phyloP scores from a whole-genome alignment of 768 basidiomycete genomes.

The Scleroderma citrinum region DNA sequence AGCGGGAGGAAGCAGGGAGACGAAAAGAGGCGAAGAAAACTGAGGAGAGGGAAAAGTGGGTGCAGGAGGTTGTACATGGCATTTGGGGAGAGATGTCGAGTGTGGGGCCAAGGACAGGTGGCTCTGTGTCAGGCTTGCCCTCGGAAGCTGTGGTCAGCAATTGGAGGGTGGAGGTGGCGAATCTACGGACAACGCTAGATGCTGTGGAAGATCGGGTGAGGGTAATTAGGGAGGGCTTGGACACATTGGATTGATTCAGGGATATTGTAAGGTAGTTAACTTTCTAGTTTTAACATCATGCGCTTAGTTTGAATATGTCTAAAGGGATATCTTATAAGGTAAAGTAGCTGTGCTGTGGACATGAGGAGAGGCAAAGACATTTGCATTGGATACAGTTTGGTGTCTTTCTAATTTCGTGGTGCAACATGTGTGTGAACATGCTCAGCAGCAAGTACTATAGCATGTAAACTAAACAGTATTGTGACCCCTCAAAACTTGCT shows the following conservation, averaged over 20 bases:
- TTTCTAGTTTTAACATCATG: no score
- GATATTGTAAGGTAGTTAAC: no score
- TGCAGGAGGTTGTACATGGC: constrained; percentile 65
- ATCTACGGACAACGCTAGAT: constrained; percentile 48
- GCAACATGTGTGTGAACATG: no score
- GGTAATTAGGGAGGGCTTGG: constrained; percentile 39
- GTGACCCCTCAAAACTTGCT: no score
- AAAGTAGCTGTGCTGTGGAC: no score
- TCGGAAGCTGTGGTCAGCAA: constrained; percentile 18
- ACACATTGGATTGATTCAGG: constrained; percentile 24
- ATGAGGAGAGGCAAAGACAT: no score
- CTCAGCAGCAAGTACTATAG: no score
- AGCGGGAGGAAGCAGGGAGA: constrained; percentile 40
- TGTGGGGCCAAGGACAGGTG: constrained; percentile 30
- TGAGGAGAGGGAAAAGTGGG: constrained; percentile 71
- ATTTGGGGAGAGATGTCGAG: constrained; percentile 64
- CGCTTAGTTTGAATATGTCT: no score
- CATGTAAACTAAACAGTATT: no score
- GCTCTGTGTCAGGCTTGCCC: constrained; percentile 2
- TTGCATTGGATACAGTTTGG: no score
- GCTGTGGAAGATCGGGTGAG: constrained; percentile 51
- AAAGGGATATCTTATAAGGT: no score
- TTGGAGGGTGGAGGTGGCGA: constrained; percentile 43
- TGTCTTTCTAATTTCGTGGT: no score
- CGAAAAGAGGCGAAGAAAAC: constrained; percentile 45